Conservation (phyloP, 2,329 filamentous ascomycete genomes). For the Ophiosphaerella korrae region DNA sequence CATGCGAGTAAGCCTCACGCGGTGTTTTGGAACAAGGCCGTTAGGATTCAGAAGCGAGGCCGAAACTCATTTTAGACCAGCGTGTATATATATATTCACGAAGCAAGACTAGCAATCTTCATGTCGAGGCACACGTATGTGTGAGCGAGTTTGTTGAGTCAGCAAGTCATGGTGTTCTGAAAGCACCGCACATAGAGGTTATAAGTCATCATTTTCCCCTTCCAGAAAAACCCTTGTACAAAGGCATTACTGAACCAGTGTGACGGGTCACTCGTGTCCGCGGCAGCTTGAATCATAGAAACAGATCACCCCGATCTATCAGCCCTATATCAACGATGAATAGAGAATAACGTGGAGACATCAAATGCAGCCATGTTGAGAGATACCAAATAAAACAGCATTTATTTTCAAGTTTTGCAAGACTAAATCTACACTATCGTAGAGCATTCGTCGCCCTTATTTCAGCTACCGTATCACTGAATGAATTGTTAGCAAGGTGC, state of each 20-base stretch:
- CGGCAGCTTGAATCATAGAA: neutral
- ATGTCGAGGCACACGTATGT: neutral
- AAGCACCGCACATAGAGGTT: no score
- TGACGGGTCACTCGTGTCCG: no score
- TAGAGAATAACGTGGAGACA: no score
- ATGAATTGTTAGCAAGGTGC: neutral
- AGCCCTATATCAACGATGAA: neutral
- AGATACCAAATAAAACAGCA: no score
- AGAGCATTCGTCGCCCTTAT: neutral
- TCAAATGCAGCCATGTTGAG: no score
- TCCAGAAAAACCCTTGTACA: no score
- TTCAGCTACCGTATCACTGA: neutral
- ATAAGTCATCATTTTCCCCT: no score
- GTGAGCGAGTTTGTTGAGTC: no score
- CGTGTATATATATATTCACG: neutral
- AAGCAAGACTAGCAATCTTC: neutral
- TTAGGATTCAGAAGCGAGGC: conserved; percentile 1
- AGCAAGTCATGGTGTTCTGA: no score
- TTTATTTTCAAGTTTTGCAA: no score
- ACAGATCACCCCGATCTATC: neutral
- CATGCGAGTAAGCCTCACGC: neutral
- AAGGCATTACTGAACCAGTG: no score
- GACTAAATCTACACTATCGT: neutral
- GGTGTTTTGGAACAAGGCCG: neutral
- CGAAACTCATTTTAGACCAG: neutral